Evolutionary conservation across 768 basidiomycete genomes (phyloP).

Genomic region (Lanmaoa rubissima): DNA sequence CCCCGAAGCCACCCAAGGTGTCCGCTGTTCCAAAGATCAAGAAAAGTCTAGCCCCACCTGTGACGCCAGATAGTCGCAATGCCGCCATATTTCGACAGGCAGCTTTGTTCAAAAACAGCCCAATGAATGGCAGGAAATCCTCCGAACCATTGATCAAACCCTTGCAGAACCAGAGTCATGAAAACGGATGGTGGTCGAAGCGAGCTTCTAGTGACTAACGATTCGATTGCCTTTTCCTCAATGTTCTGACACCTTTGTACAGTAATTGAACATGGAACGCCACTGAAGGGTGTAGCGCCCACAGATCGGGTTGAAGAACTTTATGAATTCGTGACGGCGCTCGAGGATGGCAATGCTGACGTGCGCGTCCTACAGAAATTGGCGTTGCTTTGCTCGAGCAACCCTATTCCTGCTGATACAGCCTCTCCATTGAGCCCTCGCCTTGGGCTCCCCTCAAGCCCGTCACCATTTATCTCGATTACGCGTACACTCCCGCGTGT

Average conservation of each 20-base stretch:
- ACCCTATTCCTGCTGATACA: constrained; percentile 44
- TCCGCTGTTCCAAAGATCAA: constrained; percentile 35
- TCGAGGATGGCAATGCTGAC: constrained; percentile 54
- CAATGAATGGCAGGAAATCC: constrained; percentile 50
- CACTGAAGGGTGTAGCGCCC: constrained; percentile 39
- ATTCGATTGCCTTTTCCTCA: not conserved
- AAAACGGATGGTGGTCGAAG: constrained; percentile 84
- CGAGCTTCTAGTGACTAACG: constrained; percentile 60
- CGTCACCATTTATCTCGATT: constrained; percentile 53
- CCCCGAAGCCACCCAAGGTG: constrained; percentile 39
- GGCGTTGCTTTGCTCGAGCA: constrained; percentile 58
- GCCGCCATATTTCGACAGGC: constrained; percentile 67
- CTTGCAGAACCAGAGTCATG: constrained; percentile 62
- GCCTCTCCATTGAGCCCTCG: constrained; percentile 55
- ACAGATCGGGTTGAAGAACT: constrained; percentile 50
- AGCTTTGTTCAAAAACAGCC: constrained; percentile 80
- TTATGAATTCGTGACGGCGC: constrained; percentile 47
- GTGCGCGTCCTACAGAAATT: constrained; percentile 61
- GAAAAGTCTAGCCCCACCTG: constrained; percentile 40
- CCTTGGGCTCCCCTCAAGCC: constrained; percentile 49
- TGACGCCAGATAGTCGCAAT: constrained; percentile 64
- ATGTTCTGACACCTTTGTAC: constrained; percentile 10
- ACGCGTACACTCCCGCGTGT: constrained; percentile 38
- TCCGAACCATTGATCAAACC: constrained; percentile 66
- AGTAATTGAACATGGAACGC: constrained; percentile 47